Conservation (phyloP, 208 protist species). For the Leishmania amazonensis region DNA sequence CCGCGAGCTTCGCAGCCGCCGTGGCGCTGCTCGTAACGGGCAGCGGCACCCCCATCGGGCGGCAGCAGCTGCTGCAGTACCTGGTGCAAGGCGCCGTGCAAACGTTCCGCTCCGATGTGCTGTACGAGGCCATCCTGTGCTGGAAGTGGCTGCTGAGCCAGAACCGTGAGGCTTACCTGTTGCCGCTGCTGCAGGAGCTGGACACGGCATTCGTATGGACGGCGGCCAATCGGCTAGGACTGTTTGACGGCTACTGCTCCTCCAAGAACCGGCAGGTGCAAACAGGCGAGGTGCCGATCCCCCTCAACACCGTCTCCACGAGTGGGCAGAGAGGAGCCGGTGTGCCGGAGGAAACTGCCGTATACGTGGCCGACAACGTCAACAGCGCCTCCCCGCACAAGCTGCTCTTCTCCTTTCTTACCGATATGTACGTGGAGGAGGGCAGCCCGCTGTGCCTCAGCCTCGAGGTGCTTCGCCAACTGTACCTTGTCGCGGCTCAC, state of each 20-base stretch:
- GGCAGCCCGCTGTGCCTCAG: conserved; percentile 51
- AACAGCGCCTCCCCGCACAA: conserved; percentile 64
- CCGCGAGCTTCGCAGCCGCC: conserved; percentile 42
- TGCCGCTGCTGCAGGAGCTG: conserved; percentile 62
- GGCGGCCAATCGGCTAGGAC: conserved; percentile 51
- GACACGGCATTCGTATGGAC: conserved; percentile 73
- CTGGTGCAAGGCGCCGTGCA: conserved; percentile 72
- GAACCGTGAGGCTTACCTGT: conserved; percentile 45
- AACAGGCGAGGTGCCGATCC: conserved; percentile 36
- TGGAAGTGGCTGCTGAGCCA: conserved; percentile 78
- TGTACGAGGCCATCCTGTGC: conserved; percentile 56
- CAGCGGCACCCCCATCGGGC: conserved; percentile 29
- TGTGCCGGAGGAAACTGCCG: conserved; percentile 2
- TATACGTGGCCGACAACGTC: conserved; percentile 38
- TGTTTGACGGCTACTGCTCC: conserved; percentile 71
- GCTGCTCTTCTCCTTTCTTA: conserved; percentile 73
- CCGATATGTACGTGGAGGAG: conserved; percentile 58
- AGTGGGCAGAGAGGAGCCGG: neutral
- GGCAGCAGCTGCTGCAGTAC: conserved; percentile 56
- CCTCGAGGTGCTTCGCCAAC: conserved; percentile 53
- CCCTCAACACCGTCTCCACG: neutral
- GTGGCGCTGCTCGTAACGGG: conserved; percentile 53
- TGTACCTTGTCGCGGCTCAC: conserved; percentile 55
- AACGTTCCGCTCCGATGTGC: conserved; percentile 53
- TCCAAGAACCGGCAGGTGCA: conserved; percentile 65